Evolutionary conservation across 352 stramenopile genomes (phyloP).

Genomic region (Phytopythium cucurbitacearum): DNA sequence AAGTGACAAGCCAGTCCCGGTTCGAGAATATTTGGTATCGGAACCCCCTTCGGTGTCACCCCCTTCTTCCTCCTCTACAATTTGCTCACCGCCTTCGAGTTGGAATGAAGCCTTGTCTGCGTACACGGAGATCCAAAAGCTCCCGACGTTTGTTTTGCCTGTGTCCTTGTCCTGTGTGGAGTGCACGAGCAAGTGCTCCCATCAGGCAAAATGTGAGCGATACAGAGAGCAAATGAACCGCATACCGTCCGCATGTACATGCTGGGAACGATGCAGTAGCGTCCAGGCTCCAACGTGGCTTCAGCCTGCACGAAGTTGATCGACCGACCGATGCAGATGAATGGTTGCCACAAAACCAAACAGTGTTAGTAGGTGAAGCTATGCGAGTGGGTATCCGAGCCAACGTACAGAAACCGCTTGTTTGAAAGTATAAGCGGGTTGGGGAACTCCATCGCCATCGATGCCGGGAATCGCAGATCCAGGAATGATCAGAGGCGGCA

Average conservation of each 20-base stretch:
- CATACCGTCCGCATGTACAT: conserved; percentile 86
- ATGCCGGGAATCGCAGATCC: conserved; percentile 58
- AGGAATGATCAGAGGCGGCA: conserved; percentile 74
- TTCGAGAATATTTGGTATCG: conserved; percentile 3
- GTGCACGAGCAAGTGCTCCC: too few species aligned
- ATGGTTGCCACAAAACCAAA: not conserved
- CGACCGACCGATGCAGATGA: too few species aligned
- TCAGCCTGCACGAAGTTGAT: conserved; percentile 34
- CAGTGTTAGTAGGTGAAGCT: not conserved
- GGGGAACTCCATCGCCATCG: conserved; percentile 61
- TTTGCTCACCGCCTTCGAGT: conserved; percentile 68
- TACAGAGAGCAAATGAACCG: not conserved
- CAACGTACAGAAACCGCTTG: conserved; percentile 63
- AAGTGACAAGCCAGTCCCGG: conserved; percentile 9
- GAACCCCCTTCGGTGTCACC: conserved; percentile 24
- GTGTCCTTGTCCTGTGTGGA: conserved; percentile 58
- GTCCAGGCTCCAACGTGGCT: conserved; percentile 61
- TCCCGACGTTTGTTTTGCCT: conserved; percentile 73
- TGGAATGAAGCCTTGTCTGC: conserved; percentile 61
- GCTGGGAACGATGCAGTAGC: conserved; percentile 81
- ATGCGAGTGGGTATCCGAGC: not conserved
- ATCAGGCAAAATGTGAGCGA: not conserved
- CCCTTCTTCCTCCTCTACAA: conserved; percentile 78
- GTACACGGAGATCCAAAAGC: conserved; percentile 83
- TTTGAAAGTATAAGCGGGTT: conserved; percentile 82